Evolutionary conservation across 768 basidiomycete species (phyloP).

Genomic region (Lactarius indigo): DNA sequence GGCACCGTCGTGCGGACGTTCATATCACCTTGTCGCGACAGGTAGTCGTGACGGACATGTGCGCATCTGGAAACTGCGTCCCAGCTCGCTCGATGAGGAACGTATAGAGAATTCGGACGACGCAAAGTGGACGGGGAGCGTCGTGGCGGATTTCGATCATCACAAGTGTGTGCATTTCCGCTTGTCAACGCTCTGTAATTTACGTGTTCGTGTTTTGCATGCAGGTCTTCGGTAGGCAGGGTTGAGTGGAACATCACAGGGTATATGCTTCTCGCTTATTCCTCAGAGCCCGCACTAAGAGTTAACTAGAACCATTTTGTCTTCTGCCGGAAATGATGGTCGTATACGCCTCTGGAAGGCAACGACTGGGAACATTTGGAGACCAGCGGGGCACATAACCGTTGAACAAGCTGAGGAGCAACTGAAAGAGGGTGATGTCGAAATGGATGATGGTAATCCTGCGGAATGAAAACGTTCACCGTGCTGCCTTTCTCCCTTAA

Average conservation of each 20-base stretch:
- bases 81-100: slow-evolving; percentile 42
- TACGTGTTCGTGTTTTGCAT: slow-evolving; percentile 3
- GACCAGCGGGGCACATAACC: slow-evolving; percentile 75
- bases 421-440: slow-evolving; percentile 38
- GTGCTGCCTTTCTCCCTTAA: not conserved
- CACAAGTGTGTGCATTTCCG: slow-evolving; percentile 53
- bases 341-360: slow-evolving; percentile 84
- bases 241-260: slow-evolving; percentile 96
- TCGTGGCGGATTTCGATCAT: slow-evolving; percentile 86
- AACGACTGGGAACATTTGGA: slow-evolving; percentile 79
- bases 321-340: slow-evolving; percentile 81
- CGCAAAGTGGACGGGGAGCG: slow-evolving; percentile 65
- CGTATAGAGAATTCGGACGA: slow-evolving; percentile 41
- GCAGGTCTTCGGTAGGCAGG: slow-evolving; percentile 68
- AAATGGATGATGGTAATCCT: slow-evolving; percentile 42
- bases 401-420: slow-evolving; percentile 68
- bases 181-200: not conserved
- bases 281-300: slow-evolving; percentile 2
- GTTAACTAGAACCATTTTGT: slow-evolving; percentile 64
- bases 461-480: slow-evolving; percentile 32
- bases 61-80: slow-evolving; percentile 82
- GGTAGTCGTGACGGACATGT: slow-evolving; percentile 86
- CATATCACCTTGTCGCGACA: slow-evolving; percentile 91
- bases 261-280: slow-evolving; percentile 36
- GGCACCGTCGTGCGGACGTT: slow-evolving; percentile 92